These are phyloP conservation scores for Petunia hybrid DNA, from an alignment of 305 asterid species.

Conservation along the genomic window DNA sequence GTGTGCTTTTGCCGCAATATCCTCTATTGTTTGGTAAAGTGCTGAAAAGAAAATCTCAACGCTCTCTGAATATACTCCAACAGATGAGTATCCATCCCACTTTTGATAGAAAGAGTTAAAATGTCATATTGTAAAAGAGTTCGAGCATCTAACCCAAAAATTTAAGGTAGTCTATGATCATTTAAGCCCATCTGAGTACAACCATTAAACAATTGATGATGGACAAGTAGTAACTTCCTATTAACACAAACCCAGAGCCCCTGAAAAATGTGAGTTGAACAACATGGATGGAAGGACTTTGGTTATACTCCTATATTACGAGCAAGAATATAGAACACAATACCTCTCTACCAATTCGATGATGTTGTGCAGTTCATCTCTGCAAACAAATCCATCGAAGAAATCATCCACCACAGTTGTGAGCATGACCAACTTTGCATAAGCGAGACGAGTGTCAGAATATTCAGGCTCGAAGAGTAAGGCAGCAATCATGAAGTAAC, in stretches of 20 bases:
- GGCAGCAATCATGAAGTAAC: neutral
- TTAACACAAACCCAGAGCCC: no score
- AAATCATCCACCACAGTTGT: constrained; percentile 46
- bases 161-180: no score
- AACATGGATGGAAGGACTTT: constrained; percentile 5
- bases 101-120: constrained; percentile 6
- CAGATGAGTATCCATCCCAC: constrained; percentile 47
- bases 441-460: constrained; percentile 23
- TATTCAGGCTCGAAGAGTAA: neutral
- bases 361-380: constrained; percentile 47
- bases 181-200: no score
- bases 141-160: no score
- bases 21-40: constrained; percentile 44
- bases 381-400: constrained; percentile 47
- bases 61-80: constrained; percentile 40
- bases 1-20: constrained; percentile 45
- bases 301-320: no score
- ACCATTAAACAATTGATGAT: no score
- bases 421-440: constrained; percentile 38
- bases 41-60: constrained; percentile 44
- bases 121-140: no score
- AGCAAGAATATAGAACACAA: no score
- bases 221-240: no score
- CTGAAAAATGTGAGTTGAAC: no score
- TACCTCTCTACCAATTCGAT: constrained; percentile 45